These are phyloP conservation scores for Artomyces pyxidatus DNA, from an alignment of 768 basidiomycete species.

Conservation along the genomic window DNA sequence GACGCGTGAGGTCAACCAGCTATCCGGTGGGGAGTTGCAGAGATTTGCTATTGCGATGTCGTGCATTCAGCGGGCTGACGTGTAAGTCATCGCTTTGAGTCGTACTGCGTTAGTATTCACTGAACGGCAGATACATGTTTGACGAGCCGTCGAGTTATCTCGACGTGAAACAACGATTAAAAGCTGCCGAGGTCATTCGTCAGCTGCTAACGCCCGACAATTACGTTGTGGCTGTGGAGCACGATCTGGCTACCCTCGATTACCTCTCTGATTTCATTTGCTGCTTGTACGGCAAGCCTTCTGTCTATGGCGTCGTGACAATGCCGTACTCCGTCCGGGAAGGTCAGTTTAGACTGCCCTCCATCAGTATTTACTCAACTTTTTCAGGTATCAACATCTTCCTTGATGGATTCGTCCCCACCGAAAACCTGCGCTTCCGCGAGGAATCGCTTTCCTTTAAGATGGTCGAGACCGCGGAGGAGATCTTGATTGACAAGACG, in stretches of 20 bases:
- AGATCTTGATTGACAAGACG: slow-evolving; percentile 78
- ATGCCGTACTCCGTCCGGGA: slow-evolving; percentile 98
- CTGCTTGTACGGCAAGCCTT: slow-evolving; percentile 94
- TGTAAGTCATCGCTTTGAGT: slow-evolving; percentile 47
- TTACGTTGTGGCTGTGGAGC: slow-evolving; percentile 97
- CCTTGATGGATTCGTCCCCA: slow-evolving; percentile 97
- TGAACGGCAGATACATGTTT: slow-evolving; percentile 68
- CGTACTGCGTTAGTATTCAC: background rate
- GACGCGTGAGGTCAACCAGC: slow-evolving; percentile 73
- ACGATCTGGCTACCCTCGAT: slow-evolving; percentile 96
- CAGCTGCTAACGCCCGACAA: slow-evolving; percentile 71
- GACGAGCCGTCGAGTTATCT: slow-evolving; percentile 98
- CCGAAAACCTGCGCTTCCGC: slow-evolving; percentile 96
- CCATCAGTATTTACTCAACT: slow-evolving; percentile 1
- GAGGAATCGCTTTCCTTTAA: slow-evolving; percentile 95
- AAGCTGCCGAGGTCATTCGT: slow-evolving; percentile 93
- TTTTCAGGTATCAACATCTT: slow-evolving; percentile 93
- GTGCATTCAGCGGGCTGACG: slow-evolving; percentile 90
- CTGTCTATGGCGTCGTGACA: slow-evolving; percentile 97
- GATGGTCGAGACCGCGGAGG: slow-evolving; percentile 95
- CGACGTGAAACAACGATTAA: slow-evolving; percentile 91
- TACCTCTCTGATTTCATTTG: slow-evolving; percentile 99
- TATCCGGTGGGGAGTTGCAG: slow-evolving; percentile 96
- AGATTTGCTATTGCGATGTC: slow-evolving; percentile 98
- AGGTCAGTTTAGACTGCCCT: slow-evolving; percentile 40